Base-by-base conservation (phyloP, 441 rosid species). In the Rhodomyrtus psidioides region DNA sequence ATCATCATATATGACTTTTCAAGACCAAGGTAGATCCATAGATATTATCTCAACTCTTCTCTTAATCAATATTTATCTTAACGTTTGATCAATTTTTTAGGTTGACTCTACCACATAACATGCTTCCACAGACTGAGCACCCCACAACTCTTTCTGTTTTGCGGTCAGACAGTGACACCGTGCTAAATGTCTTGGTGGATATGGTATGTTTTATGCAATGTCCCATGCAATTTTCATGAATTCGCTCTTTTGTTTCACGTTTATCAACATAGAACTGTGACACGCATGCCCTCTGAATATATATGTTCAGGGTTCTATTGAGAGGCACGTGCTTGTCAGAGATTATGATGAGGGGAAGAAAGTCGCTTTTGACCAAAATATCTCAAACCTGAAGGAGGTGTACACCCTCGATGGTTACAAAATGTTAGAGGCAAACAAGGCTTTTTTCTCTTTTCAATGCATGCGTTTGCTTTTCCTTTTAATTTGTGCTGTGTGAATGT, bases 271-370 rank as follows among this genome's bases (percentile, higher is more conserved):
- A 34, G n/a, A n/a, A n/a, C n/a, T n/a, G 49, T 70, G 21, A 70
- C 42, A 26, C 44, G 26, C 49, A 10, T 70, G 49, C 49, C 79
- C 49, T 34, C 15, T 54, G 27, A 88, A 39, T 82, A 87, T 65
- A 53, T 83, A 42, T 88, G 86, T 87, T 53, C 92, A 96, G 99
- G 94, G 95, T 86, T 83, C 87, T 86, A 95, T 92, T 84, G 99
- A 98, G 94, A 95, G 99, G 86, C 98, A 94, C 90, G 98, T 98
- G 86, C 99, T 98, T 87, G 98, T 97, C 82, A 93, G 91, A 90
- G 93, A 98, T 91, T 98, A 98, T 90, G 96, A 95, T 54, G 91
- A 54, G 57, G 99, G 98, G 53, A 94, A 91, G 90, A 89, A 90
- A 81, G 97, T 96, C 88, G 99, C 99, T 86, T 98, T 98, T 94